Percentiles rank a stretch among this genome's conserved stretches.
These are phyloP conservation scores for Entomortierella chlamydospora DNA, from an alignment of 192 early-diverging fungal species.

Conservation along the genomic window DNA sequence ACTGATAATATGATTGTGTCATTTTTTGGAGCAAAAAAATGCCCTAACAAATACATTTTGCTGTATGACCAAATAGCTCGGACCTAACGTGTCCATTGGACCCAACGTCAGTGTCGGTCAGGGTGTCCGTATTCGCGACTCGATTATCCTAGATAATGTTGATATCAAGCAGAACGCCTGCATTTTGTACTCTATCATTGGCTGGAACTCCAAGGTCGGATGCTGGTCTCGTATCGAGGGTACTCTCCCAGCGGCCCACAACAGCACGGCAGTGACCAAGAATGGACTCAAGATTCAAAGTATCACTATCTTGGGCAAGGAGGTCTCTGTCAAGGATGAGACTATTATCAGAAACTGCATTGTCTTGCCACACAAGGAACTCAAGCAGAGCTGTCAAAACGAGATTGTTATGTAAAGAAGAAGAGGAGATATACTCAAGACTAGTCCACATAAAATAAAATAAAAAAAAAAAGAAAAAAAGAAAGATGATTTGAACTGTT, in stretches of 20 bases:
- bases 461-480: slow-evolving; percentile 6
- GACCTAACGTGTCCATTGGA: slow-evolving; percentile 96
- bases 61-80: slow-evolving; percentile 66
- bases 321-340: slow-evolving; percentile 94
- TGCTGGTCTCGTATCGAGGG: slow-evolving; percentile 96
- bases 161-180: slow-evolving; percentile 92
- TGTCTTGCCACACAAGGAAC: slow-evolving; percentile 97
- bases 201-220: slow-evolving; percentile 95
- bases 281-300: slow-evolving; percentile 93
- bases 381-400: slow-evolving; percentile 89
- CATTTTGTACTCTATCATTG: slow-evolving; percentile 89
- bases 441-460: too few relatives aligned
- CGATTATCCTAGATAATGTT: slow-evolving; percentile 93
- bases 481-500: too few relatives aligned
- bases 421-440: neutral
- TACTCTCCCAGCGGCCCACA: slow-evolving; percentile 72
- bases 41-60: neutral
- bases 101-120: slow-evolving; percentile 89
- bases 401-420: slow-evolving; percentile 91
- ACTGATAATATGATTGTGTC: too few relatives aligned
- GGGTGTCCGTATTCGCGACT: slow-evolving; percentile 93
- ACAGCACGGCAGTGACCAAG: slow-evolving; percentile 81
- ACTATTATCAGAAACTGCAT: slow-evolving; percentile 96
- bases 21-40: neutral
- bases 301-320: slow-evolving; percentile 93